Evolutionary conservation across 2,329 filamentous ascomycete species (phyloP).

Genomic region (Xylaria sp.): DNA sequence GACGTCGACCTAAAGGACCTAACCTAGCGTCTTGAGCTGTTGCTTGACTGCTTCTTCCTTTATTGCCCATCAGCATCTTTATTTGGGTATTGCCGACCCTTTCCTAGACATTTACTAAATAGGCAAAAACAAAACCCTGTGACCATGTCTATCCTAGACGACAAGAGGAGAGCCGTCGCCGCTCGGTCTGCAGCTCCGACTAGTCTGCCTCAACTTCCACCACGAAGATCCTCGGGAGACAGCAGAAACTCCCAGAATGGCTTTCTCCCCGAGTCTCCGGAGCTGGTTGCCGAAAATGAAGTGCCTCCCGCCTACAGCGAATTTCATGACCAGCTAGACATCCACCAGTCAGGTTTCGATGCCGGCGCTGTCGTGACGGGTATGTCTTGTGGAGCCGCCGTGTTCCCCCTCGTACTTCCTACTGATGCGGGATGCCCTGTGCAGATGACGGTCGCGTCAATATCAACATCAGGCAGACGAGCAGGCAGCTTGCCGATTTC

Average conservation of each 20-base stretch:
- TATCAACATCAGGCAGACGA: conserved; percentile 72
- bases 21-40: background rate
- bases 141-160: conserved; percentile 12
- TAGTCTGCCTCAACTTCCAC: background rate
- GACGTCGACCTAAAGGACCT: background rate
- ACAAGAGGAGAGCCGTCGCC: conserved; percentile 3
- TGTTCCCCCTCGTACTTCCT: background rate
- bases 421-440: conserved; percentile 10
- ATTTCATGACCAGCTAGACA: conserved; percentile 49
- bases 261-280: conserved; percentile 33
- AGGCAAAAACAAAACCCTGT: background rate
- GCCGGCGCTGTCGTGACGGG: conserved; percentile 56
- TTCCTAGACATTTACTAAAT: background rate
- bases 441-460: conserved; percentile 70
- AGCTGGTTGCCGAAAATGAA: conserved; percentile 38
- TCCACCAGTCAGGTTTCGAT: conserved; percentile 58
- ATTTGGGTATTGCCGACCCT: background rate
- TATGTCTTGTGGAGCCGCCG: conserved; percentile 26
- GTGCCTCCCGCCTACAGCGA: conserved; percentile 57
- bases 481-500: conserved; percentile 58
- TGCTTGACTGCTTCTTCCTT: background rate
- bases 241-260: conserved; percentile 28
- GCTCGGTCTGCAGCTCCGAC: conserved; percentile 1
- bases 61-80: background rate
- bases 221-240: conserved; percentile 31